Conservation (phyloP, 2,329 filamentous ascomycete species). For the Bipolaris cookei region DNA sequence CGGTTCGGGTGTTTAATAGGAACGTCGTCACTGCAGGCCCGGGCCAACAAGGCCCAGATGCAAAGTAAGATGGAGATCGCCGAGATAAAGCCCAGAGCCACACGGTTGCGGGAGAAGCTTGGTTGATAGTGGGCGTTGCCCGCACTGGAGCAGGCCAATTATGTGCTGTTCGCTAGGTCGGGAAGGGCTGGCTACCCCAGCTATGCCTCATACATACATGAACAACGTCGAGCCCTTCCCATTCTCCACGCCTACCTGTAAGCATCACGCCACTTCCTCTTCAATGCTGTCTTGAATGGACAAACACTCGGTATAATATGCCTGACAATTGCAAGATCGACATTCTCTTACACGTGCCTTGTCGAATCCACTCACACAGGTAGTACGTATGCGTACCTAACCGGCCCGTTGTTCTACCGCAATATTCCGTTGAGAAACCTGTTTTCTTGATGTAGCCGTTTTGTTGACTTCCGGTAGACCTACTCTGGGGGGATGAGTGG, state of each 20-base stretch:
- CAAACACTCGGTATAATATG: background rate
- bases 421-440: background rate
- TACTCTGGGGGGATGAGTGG: background rate
- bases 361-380: background rate
- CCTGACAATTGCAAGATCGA: background rate
- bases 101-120: constrained; percentile 12
- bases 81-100: constrained; percentile 14
- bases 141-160: background rate
- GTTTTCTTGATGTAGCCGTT: background rate
- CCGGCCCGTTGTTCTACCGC: constrained; percentile 2
- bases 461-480: background rate
- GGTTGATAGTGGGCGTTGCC: constrained; percentile 5
- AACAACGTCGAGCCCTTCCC: background rate
- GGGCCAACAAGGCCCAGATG: background rate
- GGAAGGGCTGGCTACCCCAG: background rate
- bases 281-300: background rate
- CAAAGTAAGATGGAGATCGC: constrained; percentile 1
- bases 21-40: constrained; percentile 1
- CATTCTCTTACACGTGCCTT: background rate
- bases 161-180: background rate
- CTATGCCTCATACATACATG: background rate
- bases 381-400: background rate
- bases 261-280: background rate
- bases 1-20: constrained; percentile 9
- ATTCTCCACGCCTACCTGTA: background rate